phyloP scores from a whole-genome alignment of 2,329 filamentous ascomycete genomes.

The Calonectria pteridis region DNA sequence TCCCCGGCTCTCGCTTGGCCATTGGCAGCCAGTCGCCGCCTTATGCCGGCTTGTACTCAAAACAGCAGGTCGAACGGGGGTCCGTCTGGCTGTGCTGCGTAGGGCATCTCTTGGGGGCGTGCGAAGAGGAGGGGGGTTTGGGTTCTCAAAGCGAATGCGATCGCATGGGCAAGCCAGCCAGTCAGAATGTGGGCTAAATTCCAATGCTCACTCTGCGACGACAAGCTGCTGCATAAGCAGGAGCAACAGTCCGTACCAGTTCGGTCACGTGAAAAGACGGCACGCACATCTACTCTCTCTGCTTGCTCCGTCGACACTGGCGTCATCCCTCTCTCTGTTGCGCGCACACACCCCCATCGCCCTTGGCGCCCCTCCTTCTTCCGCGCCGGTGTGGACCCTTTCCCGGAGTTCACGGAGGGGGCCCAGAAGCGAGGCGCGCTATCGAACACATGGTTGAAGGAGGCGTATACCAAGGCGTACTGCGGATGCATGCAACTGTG shows the following conservation, averaged over 20 bases:
- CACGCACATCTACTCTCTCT: not conserved
- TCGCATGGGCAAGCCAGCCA: not conserved
- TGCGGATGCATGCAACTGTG: not conserved
- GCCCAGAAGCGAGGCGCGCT: not conserved
- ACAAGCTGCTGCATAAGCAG: no score
- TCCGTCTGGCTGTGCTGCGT: not conserved
- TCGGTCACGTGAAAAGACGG: not conserved
- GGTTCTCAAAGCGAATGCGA: constrained; percentile 17
- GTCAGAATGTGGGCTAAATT: constrained; percentile 24
- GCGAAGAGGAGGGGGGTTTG: no score
- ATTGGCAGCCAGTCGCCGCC: constrained; percentile 14
- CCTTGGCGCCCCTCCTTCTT: not conserved
- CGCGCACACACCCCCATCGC: not conserved
- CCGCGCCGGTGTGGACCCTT: constrained; percentile 3
- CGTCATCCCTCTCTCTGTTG: not conserved
- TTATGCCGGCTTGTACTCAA: constrained; percentile 10
- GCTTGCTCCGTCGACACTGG: not conserved
- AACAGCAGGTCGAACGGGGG: constrained; percentile 14
- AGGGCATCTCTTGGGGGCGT: not conserved
- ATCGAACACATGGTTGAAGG: not conserved
- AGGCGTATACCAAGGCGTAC: not conserved
- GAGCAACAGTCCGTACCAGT: not conserved
- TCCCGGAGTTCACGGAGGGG: constrained; percentile 5
- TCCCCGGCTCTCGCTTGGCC: constrained; percentile 3
- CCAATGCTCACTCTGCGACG: not conserved